Conservation (phyloP, 2,329 filamentous ascomycete species). For the Periconia sp. region DNA sequence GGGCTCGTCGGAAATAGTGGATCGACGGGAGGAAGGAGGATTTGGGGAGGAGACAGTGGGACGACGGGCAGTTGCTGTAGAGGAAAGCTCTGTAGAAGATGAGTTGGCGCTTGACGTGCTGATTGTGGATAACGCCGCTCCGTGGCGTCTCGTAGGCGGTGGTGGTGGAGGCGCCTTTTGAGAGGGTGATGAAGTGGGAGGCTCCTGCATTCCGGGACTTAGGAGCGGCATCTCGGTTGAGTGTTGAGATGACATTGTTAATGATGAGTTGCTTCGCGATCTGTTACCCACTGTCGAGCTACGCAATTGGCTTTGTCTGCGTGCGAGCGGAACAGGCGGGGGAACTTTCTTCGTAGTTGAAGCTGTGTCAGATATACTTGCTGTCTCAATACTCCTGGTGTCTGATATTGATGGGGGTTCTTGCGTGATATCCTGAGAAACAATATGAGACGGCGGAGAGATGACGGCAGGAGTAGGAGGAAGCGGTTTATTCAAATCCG, state of each 20-base stretch:
- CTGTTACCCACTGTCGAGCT: constrained; percentile 30
- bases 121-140: constrained; percentile 29
- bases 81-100: constrained; percentile 36
- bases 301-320: constrained; percentile 45
- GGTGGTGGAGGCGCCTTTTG: constrained; percentile 39
- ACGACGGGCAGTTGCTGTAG: constrained; percentile 23
- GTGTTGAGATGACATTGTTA: constrained; percentile 45
- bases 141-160: constrained; percentile 41
- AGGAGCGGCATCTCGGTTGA: constrained; percentile 31
- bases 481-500: constrained; percentile 68
- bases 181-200: constrained; percentile 21
- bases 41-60: constrained; percentile 27
- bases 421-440: constrained; percentile 27
- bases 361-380: constrained; percentile 25
- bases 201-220: constrained; percentile 19
- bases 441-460: constrained; percentile 24
- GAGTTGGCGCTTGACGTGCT: constrained; percentile 34
- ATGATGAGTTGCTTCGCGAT: constrained; percentile 43
- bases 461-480: constrained; percentile 57
- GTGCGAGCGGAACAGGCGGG: constrained; percentile 42
- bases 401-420: constrained; percentile 18
- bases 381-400: constrained; percentile 18
- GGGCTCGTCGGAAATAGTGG: constrained; percentile 31
- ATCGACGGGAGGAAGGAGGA: constrained; percentile 28
- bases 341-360: constrained; percentile 38